These are phyloP conservation scores for Scytalidium lignicola DNA, from an alignment of 2,329 filamentous ascomycete genomes.

Conservation along the genomic window DNA sequence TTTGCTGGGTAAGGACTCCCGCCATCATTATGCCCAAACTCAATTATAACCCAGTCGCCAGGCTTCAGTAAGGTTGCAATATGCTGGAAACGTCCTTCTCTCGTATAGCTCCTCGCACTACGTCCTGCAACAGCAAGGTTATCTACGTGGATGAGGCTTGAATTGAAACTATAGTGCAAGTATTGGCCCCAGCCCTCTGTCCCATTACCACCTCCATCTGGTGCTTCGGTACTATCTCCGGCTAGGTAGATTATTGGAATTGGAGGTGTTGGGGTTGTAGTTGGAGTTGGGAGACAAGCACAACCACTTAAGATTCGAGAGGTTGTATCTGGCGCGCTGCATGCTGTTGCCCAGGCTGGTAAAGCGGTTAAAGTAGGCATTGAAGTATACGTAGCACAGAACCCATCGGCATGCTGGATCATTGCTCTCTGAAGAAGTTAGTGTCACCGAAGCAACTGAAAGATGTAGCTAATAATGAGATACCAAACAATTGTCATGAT, in stretches of 20 bases:
- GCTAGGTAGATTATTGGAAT: constrained; percentile 5
- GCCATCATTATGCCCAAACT: constrained; percentile 70
- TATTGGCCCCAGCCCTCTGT: constrained; percentile 21
- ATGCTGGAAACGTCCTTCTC: constrained; percentile 58
- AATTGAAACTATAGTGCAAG: constrained; percentile 14
- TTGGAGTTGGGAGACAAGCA: not conserved
- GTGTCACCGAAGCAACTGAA: no score
- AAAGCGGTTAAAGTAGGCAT: not conserved
- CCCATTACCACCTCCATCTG: constrained; percentile 12
- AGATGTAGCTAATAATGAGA: not conserved
- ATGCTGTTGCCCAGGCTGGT: not conserved
- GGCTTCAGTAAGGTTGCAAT: constrained; percentile 46
- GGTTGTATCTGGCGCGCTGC: not conserved
- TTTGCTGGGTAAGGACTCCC: constrained; percentile 41
- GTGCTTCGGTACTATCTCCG: constrained; percentile 17
- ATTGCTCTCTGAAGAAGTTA: not conserved
- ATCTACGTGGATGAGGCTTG: constrained; percentile 7
- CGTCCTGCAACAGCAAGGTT: constrained; percentile 63
- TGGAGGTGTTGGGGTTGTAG: not conserved
- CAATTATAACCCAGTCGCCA: constrained; percentile 64
- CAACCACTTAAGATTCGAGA: not conserved
- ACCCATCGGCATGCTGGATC: not conserved
- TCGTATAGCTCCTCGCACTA: constrained; percentile 58
- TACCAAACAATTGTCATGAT: not conserved
- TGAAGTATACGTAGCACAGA: not conserved